Evolutionary conservation across 257 asterid genomes (phyloP).

Genomic region (Eucommia ulmoides): DNA sequence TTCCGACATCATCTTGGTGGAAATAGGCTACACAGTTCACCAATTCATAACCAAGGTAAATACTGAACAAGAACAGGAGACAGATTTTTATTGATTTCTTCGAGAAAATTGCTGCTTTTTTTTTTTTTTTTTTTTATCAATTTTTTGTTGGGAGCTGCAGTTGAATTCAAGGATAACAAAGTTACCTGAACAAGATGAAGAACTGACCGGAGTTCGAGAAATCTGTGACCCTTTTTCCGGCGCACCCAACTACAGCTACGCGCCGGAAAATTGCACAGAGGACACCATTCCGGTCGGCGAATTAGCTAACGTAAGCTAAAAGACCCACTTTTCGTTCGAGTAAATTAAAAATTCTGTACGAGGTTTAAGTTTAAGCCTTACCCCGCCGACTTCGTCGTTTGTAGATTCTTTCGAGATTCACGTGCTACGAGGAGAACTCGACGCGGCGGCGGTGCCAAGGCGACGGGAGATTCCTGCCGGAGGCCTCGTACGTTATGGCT

Average conservation of each 20-base stretch:
- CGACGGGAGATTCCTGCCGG: conserved; percentile 33
- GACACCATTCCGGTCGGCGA: background rate
- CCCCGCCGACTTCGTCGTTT: too few relatives aligned
- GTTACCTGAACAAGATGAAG: conserved; percentile 7
- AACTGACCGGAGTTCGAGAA: conserved; percentile 9
- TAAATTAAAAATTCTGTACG: too few relatives aligned
- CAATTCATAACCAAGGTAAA: conserved; percentile 33
- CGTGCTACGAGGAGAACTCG: conserved; percentile 21
- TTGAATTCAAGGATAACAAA: conserved; percentile 25
- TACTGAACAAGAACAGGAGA: background rate
- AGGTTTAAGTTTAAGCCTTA: too few relatives aligned
- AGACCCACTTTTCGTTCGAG: too few relatives aligned
- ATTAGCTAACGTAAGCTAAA: background rate
- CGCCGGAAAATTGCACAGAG: conserved; percentile 23
- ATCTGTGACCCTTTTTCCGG: conserved; percentile 42
- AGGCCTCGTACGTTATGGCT: conserved; percentile 17
- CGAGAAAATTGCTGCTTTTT: background rate
- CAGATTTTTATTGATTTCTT: background rate
- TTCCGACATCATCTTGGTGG: conserved; percentile 15
- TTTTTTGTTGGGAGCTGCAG: conserved; percentile 14
- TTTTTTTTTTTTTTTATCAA: background rate
- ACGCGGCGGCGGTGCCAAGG: conserved; percentile 17
- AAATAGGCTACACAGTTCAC: conserved; percentile 33
- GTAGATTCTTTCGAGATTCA: conserved; percentile 35
- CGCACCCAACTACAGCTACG: conserved; percentile 35